These are phyloP conservation scores for Helicostylum pulchrum DNA, from an alignment of 192 early-diverging fungal genomes.

Conservation along the genomic window DNA sequence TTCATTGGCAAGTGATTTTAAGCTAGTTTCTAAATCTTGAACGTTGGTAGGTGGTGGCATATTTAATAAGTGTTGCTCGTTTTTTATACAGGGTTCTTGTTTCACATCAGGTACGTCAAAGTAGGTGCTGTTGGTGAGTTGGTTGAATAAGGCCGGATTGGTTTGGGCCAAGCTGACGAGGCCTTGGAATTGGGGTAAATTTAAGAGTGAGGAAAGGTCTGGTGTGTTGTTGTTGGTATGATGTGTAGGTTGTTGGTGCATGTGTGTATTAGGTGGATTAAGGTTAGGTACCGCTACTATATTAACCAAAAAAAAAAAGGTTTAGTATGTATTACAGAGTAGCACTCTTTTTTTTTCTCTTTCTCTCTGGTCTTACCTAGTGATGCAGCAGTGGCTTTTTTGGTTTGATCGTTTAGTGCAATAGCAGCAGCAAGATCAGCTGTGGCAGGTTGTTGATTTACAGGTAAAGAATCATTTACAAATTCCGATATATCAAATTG, in stretches of 20 bases:
- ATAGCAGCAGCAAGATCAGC: slow-evolving; percentile 22
- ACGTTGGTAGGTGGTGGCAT: slow-evolving; percentile 5
- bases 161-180: slow-evolving; percentile 16
- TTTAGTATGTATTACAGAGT: neutral
- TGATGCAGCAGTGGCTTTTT: slow-evolving; percentile 13
- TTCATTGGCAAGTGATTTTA: slow-evolving; percentile 20
- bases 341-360: no score
- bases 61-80: neutral
- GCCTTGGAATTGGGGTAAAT: slow-evolving; percentile 18
- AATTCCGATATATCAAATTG: slow-evolving; percentile 14
- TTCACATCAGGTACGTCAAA: slow-evolving; percentile 6
- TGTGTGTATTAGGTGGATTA: no score
- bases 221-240: neutral
- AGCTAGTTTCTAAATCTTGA: slow-evolving; percentile 17
- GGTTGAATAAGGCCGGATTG: slow-evolving; percentile 20
- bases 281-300: slow-evolving; percentile 1
- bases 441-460: slow-evolving; percentile 8
- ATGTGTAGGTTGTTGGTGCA: no score
- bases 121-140: slow-evolving; percentile 11
- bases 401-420: slow-evolving; percentile 24
- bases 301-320: neutral
- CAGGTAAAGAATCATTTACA: slow-evolving; percentile 6
- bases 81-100: neutral
- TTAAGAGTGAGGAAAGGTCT: slow-evolving; percentile 8
- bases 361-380: neutral